A percentile compares a stretch with the other conserved stretches of the same genome.
These are phyloP conservation scores for Olyra latifolia DNA, from an alignment of 176 grass and related monocot genomes.

Conservation along the genomic window DNA sequence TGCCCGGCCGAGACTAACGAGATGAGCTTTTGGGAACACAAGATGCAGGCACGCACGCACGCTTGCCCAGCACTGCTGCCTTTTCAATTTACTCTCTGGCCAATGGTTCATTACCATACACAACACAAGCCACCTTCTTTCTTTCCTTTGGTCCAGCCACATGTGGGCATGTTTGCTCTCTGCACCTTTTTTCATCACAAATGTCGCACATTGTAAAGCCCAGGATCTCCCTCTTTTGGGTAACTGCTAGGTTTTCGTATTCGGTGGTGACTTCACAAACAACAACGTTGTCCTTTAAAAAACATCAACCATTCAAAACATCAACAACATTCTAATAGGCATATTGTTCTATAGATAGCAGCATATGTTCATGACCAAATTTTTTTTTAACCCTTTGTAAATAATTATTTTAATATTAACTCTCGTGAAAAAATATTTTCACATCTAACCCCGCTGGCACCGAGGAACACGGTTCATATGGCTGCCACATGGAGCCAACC, in stretches of 20 bases:
- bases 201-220: neutral
- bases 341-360: too few relatives aligned
- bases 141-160: constrained; percentile 2
- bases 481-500: too few relatives aligned
- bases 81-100: neutral
- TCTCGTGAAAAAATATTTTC: too few relatives aligned
- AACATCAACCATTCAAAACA: too few relatives aligned
- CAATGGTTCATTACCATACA: constrained; percentile 29
- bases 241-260: neutral
- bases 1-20: neutral
- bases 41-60: constrained; percentile 13
- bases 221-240: constrained; percentile 8
- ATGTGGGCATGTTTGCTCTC: constrained; percentile 23
- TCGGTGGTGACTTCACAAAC: neutral
- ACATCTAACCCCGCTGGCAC: too few relatives aligned
- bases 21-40: constrained; percentile 29
- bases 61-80: neutral
- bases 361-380: too few relatives aligned
- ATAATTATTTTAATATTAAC: too few relatives aligned
- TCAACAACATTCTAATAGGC: neutral
- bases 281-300: too few relatives aligned
- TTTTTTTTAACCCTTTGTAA: too few relatives aligned
- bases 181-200: neutral
- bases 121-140: neutral
- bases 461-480: too few relatives aligned